These are phyloP conservation scores for Naganishia liquefaciens DNA, from an alignment of 1,284 basidiomycete species.

Conservation along the genomic window DNA sequence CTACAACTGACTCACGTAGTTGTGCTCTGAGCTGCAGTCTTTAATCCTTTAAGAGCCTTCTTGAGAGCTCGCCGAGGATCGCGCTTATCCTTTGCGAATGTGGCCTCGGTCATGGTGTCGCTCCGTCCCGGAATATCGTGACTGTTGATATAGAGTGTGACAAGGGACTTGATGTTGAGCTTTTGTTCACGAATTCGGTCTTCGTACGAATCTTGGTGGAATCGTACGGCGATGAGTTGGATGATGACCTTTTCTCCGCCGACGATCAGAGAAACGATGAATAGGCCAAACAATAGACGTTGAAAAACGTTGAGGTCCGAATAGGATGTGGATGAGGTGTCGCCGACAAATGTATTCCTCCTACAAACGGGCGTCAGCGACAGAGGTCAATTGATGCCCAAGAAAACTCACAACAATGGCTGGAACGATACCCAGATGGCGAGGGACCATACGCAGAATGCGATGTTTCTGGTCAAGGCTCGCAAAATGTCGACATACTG, in stretches of 20 bases:
- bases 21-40: slow-evolving; percentile 72
- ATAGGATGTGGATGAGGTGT: slow-evolving; percentile 39
- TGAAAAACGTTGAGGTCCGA: slow-evolving; percentile 38
- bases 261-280: slow-evolving; percentile 70
- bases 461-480: slow-evolving; percentile 66
- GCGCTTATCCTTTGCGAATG: slow-evolving; percentile 54
- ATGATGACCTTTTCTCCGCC: slow-evolving; percentile 82
- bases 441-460: slow-evolving; percentile 69
- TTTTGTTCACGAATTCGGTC: slow-evolving; percentile 84
- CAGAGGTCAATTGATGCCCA: no score
- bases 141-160: slow-evolving; percentile 76
- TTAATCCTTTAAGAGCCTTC: slow-evolving; percentile 70
- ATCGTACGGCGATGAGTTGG: slow-evolving; percentile 74
- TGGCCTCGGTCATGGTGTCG: slow-evolving; percentile 63
- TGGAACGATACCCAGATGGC: slow-evolving; percentile 68
- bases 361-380: background rate
- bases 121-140: slow-evolving; percentile 67
- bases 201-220: slow-evolving; percentile 86
- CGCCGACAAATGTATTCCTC: slow-evolving; percentile 43
- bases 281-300: slow-evolving; percentile 68
- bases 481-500: slow-evolving; percentile 76
- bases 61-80: slow-evolving; percentile 69
- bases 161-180: slow-evolving; percentile 70
- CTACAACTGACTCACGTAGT: slow-evolving; percentile 59
- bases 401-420: slow-evolving; percentile 59